phyloP scores from a whole-genome alignment of 1,139 yeast species.

The Suhomyces bolitotheri region DNA sequence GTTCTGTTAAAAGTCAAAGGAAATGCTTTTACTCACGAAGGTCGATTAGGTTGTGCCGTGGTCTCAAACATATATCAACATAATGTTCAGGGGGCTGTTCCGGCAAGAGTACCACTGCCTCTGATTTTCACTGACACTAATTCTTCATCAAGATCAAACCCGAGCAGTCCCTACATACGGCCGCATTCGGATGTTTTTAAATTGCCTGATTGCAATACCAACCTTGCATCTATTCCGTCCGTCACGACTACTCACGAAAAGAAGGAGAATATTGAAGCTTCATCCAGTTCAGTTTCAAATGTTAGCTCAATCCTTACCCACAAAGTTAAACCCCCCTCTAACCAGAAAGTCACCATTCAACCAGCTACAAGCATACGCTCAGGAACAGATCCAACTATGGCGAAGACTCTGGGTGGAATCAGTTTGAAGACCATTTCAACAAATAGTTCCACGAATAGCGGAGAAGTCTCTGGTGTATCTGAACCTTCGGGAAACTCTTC shows the following conservation, averaged over 20 bases:
- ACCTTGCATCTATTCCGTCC: conserved; percentile 5
- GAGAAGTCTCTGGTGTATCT: conserved; percentile 5
- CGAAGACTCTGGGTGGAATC: neutral
- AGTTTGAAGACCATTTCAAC: conserved; percentile 9
- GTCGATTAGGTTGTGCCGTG: conserved; percentile 18
- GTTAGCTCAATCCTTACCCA: conserved; percentile 3
- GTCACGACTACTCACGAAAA: conserved; percentile 1
- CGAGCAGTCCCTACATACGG: conserved; percentile 7
- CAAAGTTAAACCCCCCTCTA: neutral
- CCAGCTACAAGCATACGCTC: neutral
- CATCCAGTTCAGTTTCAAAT: conserved; percentile 1
- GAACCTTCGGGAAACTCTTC: conserved; percentile 2
- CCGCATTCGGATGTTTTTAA: conserved; percentile 4
- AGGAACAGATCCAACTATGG: conserved; percentile 1
- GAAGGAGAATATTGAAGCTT: neutral
- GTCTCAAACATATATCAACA: conserved; percentile 22
- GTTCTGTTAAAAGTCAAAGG: conserved; percentile 25
- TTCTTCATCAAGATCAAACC: conserved; percentile 1
- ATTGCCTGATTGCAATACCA: conserved; percentile 8
- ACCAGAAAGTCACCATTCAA: neutral
- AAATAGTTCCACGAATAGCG: conserved; percentile 9
- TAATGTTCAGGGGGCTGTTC: conserved; percentile 8
- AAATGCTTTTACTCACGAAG: conserved; percentile 9
- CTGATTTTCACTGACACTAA: conserved; percentile 9
- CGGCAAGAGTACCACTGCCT: conserved; percentile 24